Evolutionary conservation across 352 stramenopile genomes (phyloP), one percentile per base, ranked within the genome.

Genomic region (Elongisporangium undulatum): DNA sequence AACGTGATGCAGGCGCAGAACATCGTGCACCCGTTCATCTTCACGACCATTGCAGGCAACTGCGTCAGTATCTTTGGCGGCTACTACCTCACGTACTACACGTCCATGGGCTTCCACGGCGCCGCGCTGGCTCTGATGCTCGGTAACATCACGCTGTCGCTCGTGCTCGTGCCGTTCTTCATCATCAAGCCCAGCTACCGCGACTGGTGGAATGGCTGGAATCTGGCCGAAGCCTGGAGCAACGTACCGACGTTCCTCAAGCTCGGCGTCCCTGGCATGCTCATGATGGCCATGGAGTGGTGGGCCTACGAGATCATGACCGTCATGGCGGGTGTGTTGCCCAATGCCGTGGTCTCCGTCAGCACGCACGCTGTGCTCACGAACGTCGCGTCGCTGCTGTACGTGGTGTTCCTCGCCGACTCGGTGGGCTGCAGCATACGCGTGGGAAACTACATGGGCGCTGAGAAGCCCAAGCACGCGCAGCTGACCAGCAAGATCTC

Each of bases 1-100:
- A 95, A 95, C 53, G 69, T 90, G 13, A 67, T 89, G 12, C 85
- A 95, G 51, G 78, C 88, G 0, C 77, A 92, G 56, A 90, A 92
- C 59, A 83, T 94, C 41, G 74, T 90, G 53, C 59, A 73, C n/a
- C 86, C 86, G 17, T 73, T 95, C 58, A 72, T 95, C 34, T 61
- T 77, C n/a, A 80, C 90, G 15, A 77, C 79, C 3, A 53, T 82
- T 16, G 26, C 6, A n/a, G 71, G 72, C 51, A 90, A 88, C 53
- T 20, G 90, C 26, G 82, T 95, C 22, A 93, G 89, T 60, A 63
- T 89, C 34, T 58, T 60, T 1, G 53, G 72, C 0, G 89, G 85
- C 0, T 86, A 82, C 57, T 77, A 77, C 48, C 61, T 97, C 41
- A 89, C 87, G 29, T 87, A 85, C 66, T 79, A 85, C 55, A 92